phyloP scores from a whole-genome alignment of 2,329 filamentous ascomycete species.

The Cladobotryum mycophilum region DNA sequence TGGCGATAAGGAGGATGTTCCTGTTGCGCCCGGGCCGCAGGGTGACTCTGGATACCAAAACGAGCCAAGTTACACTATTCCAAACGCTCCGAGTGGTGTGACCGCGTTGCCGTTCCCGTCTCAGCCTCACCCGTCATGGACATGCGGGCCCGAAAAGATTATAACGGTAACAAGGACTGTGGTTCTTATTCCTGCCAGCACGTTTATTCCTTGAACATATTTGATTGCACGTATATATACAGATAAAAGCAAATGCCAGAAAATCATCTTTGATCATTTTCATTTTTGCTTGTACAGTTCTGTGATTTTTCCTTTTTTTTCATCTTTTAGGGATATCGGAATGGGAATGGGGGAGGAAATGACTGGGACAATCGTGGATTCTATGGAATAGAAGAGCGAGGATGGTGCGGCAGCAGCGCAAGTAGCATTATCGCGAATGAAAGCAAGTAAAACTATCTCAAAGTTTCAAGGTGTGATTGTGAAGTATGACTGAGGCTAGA shows the following conservation, averaged over 20 bases:
- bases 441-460: too few species aligned
- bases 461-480: too few species aligned
- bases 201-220: constrained; percentile 7
- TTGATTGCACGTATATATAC: constrained; percentile 11
- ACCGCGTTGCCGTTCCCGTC: not conserved
- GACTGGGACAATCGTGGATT: not conserved
- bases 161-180: constrained; percentile 5
- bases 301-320: not conserved
- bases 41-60: not conserved
- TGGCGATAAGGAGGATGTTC: constrained; percentile 9
- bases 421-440: not conserved
- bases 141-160: constrained; percentile 1
- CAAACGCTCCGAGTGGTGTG: not conserved
- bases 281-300: constrained; percentile 1
- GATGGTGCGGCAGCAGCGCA: not conserved
- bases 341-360: not conserved
- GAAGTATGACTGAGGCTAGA: too few species aligned
- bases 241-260: not conserved
- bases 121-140: not conserved
- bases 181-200: not conserved
- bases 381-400: not conserved
- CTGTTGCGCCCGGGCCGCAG: constrained; percentile 1
- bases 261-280: constrained; percentile 1
- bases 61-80: not conserved
- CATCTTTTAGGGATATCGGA: constrained; percentile 3